These are phyloP conservation scores for Gossypium davidsonii DNA, from an alignment of 441 rosid species.

Conservation along the genomic window DNA sequence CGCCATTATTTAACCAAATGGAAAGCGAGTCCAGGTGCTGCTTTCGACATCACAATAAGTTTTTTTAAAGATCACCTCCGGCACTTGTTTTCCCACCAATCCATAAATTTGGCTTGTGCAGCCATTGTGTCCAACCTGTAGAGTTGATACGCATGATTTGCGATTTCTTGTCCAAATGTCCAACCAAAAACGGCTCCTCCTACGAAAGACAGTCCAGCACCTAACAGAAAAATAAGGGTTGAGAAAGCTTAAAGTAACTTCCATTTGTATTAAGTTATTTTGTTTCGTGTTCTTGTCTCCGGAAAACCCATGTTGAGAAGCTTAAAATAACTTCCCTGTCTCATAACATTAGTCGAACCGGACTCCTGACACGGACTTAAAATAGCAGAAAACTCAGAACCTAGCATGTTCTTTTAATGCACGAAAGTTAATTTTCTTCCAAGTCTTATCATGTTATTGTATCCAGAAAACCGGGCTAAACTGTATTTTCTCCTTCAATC, in stretches of 20 bases:
- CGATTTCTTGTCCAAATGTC: conserved; percentile 80
- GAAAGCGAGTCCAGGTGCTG: conserved; percentile 3
- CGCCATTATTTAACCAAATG: conserved; percentile 22
- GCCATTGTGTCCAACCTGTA: conserved; percentile 79
- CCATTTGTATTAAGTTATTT: background rate
- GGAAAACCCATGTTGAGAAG: background rate
- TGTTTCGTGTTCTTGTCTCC: background rate
- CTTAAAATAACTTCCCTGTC: background rate
- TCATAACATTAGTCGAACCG: background rate
- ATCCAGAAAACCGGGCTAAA: background rate
- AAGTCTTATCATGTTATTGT: background rate
- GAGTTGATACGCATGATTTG: conserved; percentile 64
- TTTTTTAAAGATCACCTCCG: conserved; percentile 19
- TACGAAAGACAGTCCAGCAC: conserved; percentile 66
- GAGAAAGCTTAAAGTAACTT: background rate
- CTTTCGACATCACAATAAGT: background rate
- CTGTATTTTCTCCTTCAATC: background rate
- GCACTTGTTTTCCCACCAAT: conserved; percentile 71
- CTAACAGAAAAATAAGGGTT: conserved; percentile 26
- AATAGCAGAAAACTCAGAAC: background rate
- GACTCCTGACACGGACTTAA: background rate
- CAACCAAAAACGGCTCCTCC: conserved; percentile 85
- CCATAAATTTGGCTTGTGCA: conserved; percentile 81
- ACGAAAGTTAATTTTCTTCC: background rate
- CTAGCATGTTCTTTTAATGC: background rate